Percentiles rank a stretch among this genome's conserved stretches.
Evolutionary conservation across 2,329 filamentous ascomycete genomes (phyloP).

Genomic region (Diplodia mutila): DNA sequence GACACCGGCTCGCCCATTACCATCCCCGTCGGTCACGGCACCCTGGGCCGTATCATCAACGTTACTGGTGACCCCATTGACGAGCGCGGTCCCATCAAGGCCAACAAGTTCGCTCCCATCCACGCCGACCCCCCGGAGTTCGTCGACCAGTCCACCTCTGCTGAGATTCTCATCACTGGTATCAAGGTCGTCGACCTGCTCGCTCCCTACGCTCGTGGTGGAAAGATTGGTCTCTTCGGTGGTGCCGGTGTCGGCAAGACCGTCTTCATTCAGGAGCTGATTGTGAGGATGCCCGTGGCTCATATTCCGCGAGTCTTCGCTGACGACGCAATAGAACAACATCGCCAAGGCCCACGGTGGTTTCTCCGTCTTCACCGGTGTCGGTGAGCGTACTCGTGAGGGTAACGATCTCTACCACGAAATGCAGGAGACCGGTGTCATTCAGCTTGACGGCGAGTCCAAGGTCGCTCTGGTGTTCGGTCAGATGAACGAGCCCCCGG

Average conservation of each 20-base stretch:
- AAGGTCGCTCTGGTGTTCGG: constrained; percentile 99
- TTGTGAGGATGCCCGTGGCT: constrained; percentile 59
- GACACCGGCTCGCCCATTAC: constrained; percentile 96
- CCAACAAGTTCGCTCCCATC: constrained; percentile 83
- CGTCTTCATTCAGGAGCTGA: constrained; percentile 99
- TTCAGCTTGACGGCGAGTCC: constrained; percentile 98
- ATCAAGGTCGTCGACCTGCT: constrained; percentile 99
- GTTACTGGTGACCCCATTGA: constrained; percentile 99
- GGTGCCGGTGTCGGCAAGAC: constrained; percentile 99
- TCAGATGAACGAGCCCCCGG: constrained; percentile 99
- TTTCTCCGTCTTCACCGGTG: constrained; percentile 99
- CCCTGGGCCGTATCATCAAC: constrained; percentile 99
- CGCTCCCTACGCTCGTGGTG: constrained; percentile 99
- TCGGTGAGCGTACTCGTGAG: constrained; percentile 99
- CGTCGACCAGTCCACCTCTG: constrained; percentile 92
- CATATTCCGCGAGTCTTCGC: background rate
- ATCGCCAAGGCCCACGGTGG: constrained; percentile 99
- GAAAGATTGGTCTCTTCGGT: constrained; percentile 99
- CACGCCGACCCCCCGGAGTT: constrained; percentile 93
- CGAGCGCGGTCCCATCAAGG: constrained; percentile 97
- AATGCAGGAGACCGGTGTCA: constrained; percentile 99
- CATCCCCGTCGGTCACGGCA: constrained; percentile 91
- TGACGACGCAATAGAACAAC: constrained; percentile 74
- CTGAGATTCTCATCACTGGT: constrained; percentile 96
- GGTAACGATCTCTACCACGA: constrained; percentile 99